Percentiles rank a stretch among this genome's conserved stretches.
These are phyloP conservation scores for Clarireedia hainanense DNA, from an alignment of 2,329 filamentous ascomycete genomes.

Conservation along the genomic window DNA sequence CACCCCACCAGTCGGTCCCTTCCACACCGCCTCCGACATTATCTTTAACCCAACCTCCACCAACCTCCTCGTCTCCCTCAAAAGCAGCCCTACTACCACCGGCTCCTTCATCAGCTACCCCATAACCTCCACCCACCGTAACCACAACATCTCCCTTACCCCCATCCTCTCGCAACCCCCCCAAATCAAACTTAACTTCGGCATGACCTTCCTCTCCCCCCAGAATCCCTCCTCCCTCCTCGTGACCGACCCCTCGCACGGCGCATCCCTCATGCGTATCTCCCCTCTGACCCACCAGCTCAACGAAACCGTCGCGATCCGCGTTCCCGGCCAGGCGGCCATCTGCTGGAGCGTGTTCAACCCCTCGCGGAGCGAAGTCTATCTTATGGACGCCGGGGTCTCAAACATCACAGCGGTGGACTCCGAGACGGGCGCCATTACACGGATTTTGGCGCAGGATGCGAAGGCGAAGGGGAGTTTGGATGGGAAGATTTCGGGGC, in stretches of 20 bases:
- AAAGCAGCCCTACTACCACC: constrained; percentile 41
- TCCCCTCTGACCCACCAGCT: constrained; percentile 1
- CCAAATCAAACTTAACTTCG: constrained; percentile 12
- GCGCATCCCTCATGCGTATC: constrained; percentile 12
- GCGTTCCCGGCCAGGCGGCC: constrained; percentile 7
- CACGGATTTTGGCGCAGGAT: neutral
- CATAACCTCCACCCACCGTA: neutral
- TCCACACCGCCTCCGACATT: constrained; percentile 50
- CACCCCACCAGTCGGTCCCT: constrained; percentile 49
- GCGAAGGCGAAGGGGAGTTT: constrained; percentile 7
- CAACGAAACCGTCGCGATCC: constrained; percentile 1
- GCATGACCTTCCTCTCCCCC: constrained; percentile 11
- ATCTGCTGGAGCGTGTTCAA: constrained; percentile 17
- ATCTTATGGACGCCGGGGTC: constrained; percentile 8
- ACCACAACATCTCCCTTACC: constrained; percentile 4
- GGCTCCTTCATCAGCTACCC: constrained; percentile 16
- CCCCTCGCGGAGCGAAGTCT: constrained; percentile 7
- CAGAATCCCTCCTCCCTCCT: neutral
- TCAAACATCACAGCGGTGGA: constrained; percentile 12
- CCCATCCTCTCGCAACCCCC: constrained; percentile 9
- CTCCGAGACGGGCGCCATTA: constrained; percentile 8
- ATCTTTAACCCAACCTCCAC: constrained; percentile 49
- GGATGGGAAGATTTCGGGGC: constrained; percentile 8
- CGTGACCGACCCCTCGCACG: constrained; percentile 12
- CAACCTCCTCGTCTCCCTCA: constrained; percentile 47